Base-by-base conservation (phyloP, 331 rosid genomes). In the Rhamnella rubrinervis region DNA sequence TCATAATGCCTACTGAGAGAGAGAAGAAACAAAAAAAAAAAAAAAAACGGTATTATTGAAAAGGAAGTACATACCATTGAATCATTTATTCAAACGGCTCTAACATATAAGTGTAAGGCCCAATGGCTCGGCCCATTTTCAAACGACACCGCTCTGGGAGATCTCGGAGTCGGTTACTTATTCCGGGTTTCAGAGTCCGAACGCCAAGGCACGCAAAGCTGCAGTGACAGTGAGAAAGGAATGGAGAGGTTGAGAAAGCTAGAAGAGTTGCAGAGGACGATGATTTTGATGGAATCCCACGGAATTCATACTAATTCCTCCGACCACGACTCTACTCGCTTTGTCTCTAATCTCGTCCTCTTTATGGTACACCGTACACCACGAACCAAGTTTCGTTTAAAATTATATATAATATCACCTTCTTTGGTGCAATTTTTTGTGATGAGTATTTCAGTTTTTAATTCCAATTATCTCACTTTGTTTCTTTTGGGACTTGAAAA, bases 241-340 rank as follows among this genome's bases (percentile, higher is more conserved):
- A 86, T 88, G 95, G 95, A 91, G 37, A 89, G 80, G 63, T 77
- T 91, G 6, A 81, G 75, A 70, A 84, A 83, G 74, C 80, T 91
- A 44, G 92, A 91, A 77, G 89, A 85, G 75, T 80, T 82, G 7
- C 96, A 88, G 66, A 80, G 74, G 19, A 80, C 67, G 71, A 46
- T 92, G 18, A 75, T 75, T 71, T 83, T 66, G 59, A 67, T 85
- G 82, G 88, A 86, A 17, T 80, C 90, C 0, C 76, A 71, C 0
- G 83, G 86, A 49, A 50, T 89, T 38, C 2, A 26, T 41, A 59
- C 67, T 6, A 61, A 64, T 26, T 72, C 81, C 7, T 56, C 76
- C 10, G 49, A 61, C 63, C 70, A 84, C 38, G 59, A 77, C 59
- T 71, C 80, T 53, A 73, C 71, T 77, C 89, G 86, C 59, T 91